phyloP scores from a whole-genome alignment of 495 filamentous ascomycete genomes.

The Staphylotrichum tortipilum region DNA sequence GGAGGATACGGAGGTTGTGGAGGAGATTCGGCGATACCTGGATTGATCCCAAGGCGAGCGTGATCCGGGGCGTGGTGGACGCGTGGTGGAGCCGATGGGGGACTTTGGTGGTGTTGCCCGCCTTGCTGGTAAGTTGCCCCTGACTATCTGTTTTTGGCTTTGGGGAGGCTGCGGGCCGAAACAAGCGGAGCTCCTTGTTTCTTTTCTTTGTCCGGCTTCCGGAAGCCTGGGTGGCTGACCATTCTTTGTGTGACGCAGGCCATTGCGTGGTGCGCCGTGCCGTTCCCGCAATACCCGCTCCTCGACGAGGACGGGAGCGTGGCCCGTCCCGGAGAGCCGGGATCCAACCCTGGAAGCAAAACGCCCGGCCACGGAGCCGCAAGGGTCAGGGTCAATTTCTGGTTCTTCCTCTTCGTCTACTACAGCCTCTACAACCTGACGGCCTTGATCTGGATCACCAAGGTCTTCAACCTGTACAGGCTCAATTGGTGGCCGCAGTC shows the following conservation, averaged over 20 bases:
- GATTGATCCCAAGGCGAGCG: conserved; percentile 45
- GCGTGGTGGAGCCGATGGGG: conserved; percentile 51
- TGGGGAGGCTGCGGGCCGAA: too few species aligned
- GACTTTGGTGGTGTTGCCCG: conserved; percentile 48
- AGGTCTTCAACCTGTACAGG: conserved; percentile 59
- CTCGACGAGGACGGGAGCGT: conserved; percentile 26
- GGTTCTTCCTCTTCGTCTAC: conserved; percentile 59
- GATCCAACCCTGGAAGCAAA: conserved; percentile 24
- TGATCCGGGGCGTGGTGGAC: conserved; percentile 45
- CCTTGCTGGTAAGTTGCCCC: conserved; percentile 41
- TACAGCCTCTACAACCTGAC: conserved; percentile 58
- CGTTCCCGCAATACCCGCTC: conserved; percentile 52
- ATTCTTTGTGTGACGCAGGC: conserved; percentile 36
- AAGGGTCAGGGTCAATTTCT: conserved; percentile 54
- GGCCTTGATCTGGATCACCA: conserved; percentile 58
- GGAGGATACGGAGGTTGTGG: conserved; percentile 23
- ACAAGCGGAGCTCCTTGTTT: too few species aligned
- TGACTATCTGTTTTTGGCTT: background rate
- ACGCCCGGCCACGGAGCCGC: conserved; percentile 52
- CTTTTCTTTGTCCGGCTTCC: background rate
- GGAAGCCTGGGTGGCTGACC: background rate
- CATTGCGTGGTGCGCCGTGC: conserved; percentile 52
- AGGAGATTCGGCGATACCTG: conserved; percentile 44
- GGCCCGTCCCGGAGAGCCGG: conserved; percentile 18
- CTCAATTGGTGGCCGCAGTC: conserved; percentile 56